Evolutionary conservation across 306 rosid species (phyloP).

Genomic region (Fragaria vesca): DNA sequence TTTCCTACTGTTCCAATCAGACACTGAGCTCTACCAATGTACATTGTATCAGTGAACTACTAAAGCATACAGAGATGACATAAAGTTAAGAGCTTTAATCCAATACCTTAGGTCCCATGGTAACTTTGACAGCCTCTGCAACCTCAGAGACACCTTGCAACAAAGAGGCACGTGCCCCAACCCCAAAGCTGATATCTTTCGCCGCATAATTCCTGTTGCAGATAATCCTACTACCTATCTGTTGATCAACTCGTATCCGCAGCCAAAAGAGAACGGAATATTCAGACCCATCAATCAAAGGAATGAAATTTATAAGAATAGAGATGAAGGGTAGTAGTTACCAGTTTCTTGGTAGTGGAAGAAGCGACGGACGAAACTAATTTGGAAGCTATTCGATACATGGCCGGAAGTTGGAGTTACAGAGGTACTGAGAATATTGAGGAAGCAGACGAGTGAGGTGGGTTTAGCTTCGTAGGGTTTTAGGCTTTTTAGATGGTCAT

Average conservation of each 20-base stretch:
- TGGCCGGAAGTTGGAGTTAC: slow-evolving; percentile 25
- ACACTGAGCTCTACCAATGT: background rate
- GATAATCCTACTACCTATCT: slow-evolving; percentile 47
- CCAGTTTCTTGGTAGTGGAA: slow-evolving; percentile 53
- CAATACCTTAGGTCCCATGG: slow-evolving; percentile 96
- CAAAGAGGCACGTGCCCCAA: slow-evolving; percentile 89
- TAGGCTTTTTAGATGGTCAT: background rate
- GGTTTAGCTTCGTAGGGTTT: slow-evolving; percentile 15
- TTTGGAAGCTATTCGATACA: slow-evolving; percentile 73
- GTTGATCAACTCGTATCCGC: slow-evolving; percentile 16
- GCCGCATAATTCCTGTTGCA: slow-evolving; percentile 66
- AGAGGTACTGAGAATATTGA: too few species aligned
- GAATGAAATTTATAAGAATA: background rate
- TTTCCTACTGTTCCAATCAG: background rate
- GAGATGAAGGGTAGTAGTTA: slow-evolving; percentile 24
- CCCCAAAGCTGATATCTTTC: slow-evolving; percentile 78
- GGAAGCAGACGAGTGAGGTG: background rate
- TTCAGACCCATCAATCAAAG: background rate
- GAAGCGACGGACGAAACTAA: slow-evolving; percentile 58
- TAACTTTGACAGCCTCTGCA: slow-evolving; percentile 95
- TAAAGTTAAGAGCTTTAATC: slow-evolving; percentile 4
- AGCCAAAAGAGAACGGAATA: slow-evolving; percentile 4
- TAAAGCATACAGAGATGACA: background rate
- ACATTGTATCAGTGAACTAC: background rate
- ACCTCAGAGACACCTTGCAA: slow-evolving; percentile 87